Evolutionary conservation across 352 stramenopile genomes (phyloP).

Genomic region (Phytophthora hybrid): DNA sequence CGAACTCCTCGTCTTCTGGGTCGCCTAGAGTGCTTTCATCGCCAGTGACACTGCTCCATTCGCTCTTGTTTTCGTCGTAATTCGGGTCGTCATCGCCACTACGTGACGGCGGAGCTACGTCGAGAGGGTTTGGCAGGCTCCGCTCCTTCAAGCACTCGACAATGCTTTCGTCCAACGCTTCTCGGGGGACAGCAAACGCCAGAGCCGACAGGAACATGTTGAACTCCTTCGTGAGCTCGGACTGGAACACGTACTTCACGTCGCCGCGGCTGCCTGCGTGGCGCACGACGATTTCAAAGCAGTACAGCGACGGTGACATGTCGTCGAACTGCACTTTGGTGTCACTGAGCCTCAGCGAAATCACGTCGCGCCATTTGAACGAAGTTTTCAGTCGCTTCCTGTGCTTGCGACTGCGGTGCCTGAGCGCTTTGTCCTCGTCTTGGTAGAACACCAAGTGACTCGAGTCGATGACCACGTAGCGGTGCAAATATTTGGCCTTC

Average conservation of each 20-base stretch:
- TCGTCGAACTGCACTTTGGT: constrained; percentile 86
- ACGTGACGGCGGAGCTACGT: constrained; percentile 35
- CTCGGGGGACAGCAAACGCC: constrained; percentile 70
- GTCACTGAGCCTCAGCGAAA: constrained; percentile 67
- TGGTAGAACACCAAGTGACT: constrained; percentile 84
- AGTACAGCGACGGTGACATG: constrained; percentile 83
- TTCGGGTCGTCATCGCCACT: constrained; percentile 49
- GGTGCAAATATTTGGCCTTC: constrained; percentile 81
- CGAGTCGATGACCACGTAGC: constrained; percentile 83
- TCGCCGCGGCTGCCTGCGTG: constrained; percentile 57
- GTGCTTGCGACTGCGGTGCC: constrained; percentile 79
- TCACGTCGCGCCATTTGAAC: constrained; percentile 77
- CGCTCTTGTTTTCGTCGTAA: constrained; percentile 75
- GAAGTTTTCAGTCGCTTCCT: constrained; percentile 83
- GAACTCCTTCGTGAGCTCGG: constrained; percentile 76
- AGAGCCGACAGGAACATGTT: constrained; percentile 79
- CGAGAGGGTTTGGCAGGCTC: constrained; percentile 64
- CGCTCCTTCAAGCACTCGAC: constrained; percentile 69
- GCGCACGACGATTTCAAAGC: constrained; percentile 76
- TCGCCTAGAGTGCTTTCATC: constrained; percentile 86
- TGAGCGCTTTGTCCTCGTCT: constrained; percentile 80
- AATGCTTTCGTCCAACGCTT: constrained; percentile 73
- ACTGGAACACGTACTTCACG: constrained; percentile 86
- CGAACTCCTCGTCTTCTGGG: constrained; percentile 83
- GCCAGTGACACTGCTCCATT: constrained; percentile 87